These are phyloP conservation scores for Teratosphaeria pseudoeucalypti DNA, from an alignment of 2,329 filamentous ascomycete species.

Conservation along the genomic window DNA sequence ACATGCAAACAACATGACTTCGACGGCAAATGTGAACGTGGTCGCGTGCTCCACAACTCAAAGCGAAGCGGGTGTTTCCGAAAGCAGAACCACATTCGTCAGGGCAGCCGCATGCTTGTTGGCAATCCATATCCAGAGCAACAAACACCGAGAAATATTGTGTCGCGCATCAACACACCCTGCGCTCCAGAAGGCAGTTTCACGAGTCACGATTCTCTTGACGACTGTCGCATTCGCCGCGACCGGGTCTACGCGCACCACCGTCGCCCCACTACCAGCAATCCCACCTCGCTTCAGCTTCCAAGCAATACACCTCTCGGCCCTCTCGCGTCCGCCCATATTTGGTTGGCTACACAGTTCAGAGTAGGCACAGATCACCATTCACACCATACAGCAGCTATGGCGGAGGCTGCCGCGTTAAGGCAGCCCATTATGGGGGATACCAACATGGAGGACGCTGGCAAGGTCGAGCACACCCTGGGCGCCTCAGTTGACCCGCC, in stretches of 20 bases:
- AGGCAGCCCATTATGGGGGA: slow-evolving; percentile 43
- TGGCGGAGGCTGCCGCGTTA: slow-evolving; percentile 25
- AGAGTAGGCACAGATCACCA: not conserved
- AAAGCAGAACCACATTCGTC: not conserved
- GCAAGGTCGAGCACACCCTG: slow-evolving; percentile 68
- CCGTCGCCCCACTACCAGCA: not conserved
- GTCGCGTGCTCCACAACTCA: not conserved
- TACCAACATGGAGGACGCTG: slow-evolving; percentile 98
- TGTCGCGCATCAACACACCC: not conserved
- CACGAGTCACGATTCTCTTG: not conserved
- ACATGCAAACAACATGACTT: no score
- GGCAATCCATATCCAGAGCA: not conserved
- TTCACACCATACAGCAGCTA: not conserved
- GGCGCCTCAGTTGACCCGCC: slow-evolving; percentile 60
- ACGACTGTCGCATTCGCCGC: not conserved
- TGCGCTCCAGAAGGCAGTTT: not conserved
- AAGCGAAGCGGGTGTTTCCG: not conserved
- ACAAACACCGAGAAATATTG: not conserved
- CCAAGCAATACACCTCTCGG: not conserved
- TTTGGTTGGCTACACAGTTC: not conserved
- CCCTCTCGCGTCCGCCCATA: not conserved
- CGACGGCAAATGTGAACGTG: not conserved
- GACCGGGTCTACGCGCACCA: not conserved
- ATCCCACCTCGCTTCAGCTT: not conserved
- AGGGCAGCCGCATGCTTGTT: not conserved